These are phyloP conservation scores for Fusarium nisikadoi DNA, from an alignment of 2,329 filamentous ascomycete species.

Conservation along the genomic window DNA sequence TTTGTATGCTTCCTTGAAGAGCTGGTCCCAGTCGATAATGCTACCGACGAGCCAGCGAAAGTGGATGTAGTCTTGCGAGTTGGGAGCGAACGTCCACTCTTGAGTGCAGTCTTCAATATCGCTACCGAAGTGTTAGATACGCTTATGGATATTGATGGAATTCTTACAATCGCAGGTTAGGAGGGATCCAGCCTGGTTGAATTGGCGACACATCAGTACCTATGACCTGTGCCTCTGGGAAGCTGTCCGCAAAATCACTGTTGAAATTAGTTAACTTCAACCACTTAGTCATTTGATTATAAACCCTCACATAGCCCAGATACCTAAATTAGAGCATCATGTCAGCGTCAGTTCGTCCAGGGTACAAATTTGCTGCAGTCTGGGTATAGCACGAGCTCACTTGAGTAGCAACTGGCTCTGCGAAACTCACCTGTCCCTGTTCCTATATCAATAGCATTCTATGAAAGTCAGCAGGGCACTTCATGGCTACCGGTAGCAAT, in stretches of 20 bases:
- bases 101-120: slow-evolving; percentile 36
- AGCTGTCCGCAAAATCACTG: slow-evolving; percentile 29
- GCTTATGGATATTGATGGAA: accelerated
- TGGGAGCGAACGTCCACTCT: slow-evolving; percentile 27
- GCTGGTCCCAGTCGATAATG: slow-evolving; percentile 14
- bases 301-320: slow-evolving; percentile 31
- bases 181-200: slow-evolving; percentile 26
- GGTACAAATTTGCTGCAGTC: neutral
- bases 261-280: no score
- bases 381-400: neutral
- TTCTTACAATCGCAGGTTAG: slow-evolving; percentile 21
- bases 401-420: neutral
- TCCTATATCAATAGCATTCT: slow-evolving; percentile 28
- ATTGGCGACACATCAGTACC: slow-evolving; percentile 34
- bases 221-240: slow-evolving; percentile 12
- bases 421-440: slow-evolving; percentile 16
- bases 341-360: neutral
- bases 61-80: slow-evolving; percentile 32
- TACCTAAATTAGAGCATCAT: neutral
- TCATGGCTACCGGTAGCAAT: accelerated
- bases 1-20: slow-evolving; percentile 24
- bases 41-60: slow-evolving; percentile 32
- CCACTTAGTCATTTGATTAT: accelerated
- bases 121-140: neutral
- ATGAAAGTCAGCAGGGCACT: accelerated